phyloP scores from a whole-genome alignment of 2,329 filamentous ascomycete genomes.

The Cladophialophora carrionii region DNA sequence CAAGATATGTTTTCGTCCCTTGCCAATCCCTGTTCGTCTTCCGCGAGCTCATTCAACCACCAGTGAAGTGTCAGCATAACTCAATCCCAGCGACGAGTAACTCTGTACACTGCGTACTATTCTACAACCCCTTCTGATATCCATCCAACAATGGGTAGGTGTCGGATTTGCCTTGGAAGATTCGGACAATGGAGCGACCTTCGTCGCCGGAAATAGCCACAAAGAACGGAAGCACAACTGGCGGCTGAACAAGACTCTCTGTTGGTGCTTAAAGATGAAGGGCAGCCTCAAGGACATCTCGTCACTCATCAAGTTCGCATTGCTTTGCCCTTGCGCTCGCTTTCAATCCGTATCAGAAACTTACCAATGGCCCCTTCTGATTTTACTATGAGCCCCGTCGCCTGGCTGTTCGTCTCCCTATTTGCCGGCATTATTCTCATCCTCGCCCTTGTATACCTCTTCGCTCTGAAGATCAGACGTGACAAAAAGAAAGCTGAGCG shows the following conservation, averaged over 20 bases:
- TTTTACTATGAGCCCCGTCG: constrained; percentile 26
- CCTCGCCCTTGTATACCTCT: constrained; percentile 29
- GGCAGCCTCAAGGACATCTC: neutral
- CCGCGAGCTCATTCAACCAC: neutral
- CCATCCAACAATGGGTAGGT: neutral
- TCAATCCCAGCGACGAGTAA: neutral
- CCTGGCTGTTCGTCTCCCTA: constrained; percentile 29
- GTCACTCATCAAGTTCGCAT: neutral
- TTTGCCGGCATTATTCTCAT: constrained; percentile 30
- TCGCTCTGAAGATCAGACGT: constrained; percentile 19
- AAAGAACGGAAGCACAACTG: neutral
- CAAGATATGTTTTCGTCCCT: neutral
- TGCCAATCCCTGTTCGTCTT: neutral
- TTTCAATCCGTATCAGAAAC: neutral
- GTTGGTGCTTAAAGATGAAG: neutral
- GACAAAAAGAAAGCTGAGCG: constrained; percentile 23
- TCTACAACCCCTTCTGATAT: neutral
- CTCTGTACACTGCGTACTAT: neutral
- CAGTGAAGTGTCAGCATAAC: neutral
- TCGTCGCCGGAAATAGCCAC: neutral
- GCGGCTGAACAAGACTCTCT: neutral
- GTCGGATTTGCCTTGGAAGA: neutral
- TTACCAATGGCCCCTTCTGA: constrained; percentile 18
- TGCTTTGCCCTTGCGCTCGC: neutral
- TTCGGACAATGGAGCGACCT: neutral